Conservation (phyloP, 768 basidiomycete species). For the Lentinula guzmanii region DNA sequence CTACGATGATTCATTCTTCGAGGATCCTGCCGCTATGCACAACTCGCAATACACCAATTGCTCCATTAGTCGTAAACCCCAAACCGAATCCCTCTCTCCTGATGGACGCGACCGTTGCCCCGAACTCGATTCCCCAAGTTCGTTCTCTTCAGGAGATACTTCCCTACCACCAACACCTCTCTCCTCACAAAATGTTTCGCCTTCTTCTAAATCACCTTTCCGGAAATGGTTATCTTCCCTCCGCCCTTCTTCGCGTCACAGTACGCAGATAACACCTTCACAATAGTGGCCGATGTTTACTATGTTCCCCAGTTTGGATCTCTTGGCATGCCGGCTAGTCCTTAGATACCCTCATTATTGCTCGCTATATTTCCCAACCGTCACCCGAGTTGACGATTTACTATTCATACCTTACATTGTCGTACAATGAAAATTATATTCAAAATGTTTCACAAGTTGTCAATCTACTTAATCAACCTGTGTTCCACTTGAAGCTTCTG, state of each 20-base stretch:
- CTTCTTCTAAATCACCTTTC: not conserved
- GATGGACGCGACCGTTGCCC: not conserved
- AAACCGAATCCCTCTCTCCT: not conserved
- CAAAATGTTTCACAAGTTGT: too few relatives aligned
- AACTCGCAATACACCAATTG: not conserved
- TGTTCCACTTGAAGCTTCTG: too few relatives aligned
- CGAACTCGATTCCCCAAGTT: not conserved
- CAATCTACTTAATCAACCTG: too few relatives aligned
- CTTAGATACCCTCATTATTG: too few relatives aligned
- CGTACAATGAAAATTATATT: too few relatives aligned
- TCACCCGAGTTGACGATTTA: too few relatives aligned
- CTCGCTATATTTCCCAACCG: too few relatives aligned
- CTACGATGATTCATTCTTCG: conserved; percentile 25
- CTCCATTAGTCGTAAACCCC: not conserved
- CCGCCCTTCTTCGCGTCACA: not conserved
- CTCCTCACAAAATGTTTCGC: not conserved
- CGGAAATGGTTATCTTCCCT: not conserved
- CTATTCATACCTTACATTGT: too few relatives aligned
- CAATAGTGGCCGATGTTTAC: not conserved
- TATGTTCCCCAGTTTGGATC: too few relatives aligned
- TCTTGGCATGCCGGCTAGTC: too few relatives aligned
- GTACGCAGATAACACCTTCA: not conserved
- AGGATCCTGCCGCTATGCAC: conserved; percentile 2
- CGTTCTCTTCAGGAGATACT: not conserved
- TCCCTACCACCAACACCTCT: not conserved